Conservation (phyloP, 176 grass and related monocot species). For the Lolium perenne region DNA sequence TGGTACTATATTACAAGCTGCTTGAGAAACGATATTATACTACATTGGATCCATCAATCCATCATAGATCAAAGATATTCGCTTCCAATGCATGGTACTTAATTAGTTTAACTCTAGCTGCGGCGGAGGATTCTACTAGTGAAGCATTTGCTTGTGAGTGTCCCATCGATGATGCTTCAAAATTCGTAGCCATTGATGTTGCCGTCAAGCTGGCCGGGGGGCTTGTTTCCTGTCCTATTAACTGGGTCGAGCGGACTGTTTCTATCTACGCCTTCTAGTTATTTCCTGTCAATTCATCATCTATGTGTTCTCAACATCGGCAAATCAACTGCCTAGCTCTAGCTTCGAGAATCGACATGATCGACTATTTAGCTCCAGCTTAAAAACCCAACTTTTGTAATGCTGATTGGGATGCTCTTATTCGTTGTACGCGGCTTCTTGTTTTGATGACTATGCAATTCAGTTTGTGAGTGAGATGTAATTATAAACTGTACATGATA, state of each 20-base stretch:
- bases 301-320: not conserved
- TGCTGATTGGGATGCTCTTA: not conserved
- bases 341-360: not conserved
- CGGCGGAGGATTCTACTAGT: not conserved
- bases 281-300: not conserved
- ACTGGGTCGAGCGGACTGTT: not conserved
- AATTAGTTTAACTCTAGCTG: conserved; percentile 6
- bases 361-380: not conserved
- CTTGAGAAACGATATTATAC: not conserved
- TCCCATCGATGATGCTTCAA: conserved; percentile 27
- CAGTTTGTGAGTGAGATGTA: not conserved
- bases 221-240: not conserved
- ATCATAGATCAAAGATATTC: not conserved
- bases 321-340: not conserved
- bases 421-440: conserved; percentile 1
- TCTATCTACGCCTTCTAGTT: not conserved
- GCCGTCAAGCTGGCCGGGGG: not conserved
- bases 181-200: not conserved
- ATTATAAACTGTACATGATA: not conserved
- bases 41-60: not conserved
- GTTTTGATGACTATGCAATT: not conserved
- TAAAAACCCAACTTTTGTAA: not conserved
- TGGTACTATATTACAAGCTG: not conserved
- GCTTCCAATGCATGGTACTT: not conserved
- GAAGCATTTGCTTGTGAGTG: not conserved